phyloP scores from a whole-genome alignment of 441 rosid species.

The Erodium chrysanthum region DNA sequence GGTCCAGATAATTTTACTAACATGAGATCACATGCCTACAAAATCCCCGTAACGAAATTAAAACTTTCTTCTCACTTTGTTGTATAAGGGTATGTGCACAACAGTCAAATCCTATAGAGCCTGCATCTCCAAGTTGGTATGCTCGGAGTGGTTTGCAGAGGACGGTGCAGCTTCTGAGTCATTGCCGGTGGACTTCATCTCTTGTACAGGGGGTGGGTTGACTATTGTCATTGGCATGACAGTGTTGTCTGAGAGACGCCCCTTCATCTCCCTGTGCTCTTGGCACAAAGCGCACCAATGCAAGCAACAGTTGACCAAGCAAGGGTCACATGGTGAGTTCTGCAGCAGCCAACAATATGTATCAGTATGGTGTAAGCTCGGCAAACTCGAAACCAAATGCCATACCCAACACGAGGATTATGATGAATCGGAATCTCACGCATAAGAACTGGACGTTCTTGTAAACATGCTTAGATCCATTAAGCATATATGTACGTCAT shows the following conservation, averaged over 20 bases:
- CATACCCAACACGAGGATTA: background rate
- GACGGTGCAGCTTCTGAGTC: conserved; percentile 36
- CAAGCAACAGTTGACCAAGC: conserved; percentile 52
- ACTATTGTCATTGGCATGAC: conserved; percentile 57
- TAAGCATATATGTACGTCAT: background rate
- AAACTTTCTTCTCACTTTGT: background rate
- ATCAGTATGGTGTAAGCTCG: background rate
- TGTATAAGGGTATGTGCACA: too few species aligned
- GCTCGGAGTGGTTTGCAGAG: conserved; percentile 26
- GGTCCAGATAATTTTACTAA: background rate
- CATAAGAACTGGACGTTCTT: too few species aligned
- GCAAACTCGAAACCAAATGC: too few species aligned
- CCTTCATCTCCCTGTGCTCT: conserved; percentile 76
- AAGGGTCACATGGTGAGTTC: conserved; percentile 68
- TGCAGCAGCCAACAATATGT: conserved; percentile 20
- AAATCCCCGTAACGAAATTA: background rate
- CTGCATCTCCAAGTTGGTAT: conserved; percentile 66
- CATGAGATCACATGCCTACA: background rate
- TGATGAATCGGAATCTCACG: too few species aligned
- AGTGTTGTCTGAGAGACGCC: conserved; percentile 46
- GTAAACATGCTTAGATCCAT: background rate
- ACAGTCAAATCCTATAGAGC: conserved; percentile 35
- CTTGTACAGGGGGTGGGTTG: conserved; percentile 61
- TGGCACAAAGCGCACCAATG: conserved; percentile 71
- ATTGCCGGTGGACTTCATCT: conserved; percentile 42